These are phyloP conservation scores for Andrographis paniculata DNA, from an alignment of 305 asterid species.

Conservation along the genomic window DNA sequence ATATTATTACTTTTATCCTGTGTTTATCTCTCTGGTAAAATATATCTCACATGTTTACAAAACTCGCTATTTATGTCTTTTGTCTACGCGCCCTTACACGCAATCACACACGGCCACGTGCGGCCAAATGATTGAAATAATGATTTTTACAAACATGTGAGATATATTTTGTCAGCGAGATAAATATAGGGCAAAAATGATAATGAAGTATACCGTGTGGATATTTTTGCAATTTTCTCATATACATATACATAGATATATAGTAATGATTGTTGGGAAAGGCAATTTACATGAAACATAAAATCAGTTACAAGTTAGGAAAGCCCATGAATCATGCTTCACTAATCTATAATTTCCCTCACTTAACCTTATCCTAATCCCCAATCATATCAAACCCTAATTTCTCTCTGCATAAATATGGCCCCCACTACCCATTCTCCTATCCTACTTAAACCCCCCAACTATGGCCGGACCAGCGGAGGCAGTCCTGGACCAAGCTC, in stretches of 20 bases:
- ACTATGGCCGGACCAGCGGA: neutral
- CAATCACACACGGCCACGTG: too few species aligned
- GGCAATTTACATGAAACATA: slow-evolving; percentile 51
- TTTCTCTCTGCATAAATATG: slow-evolving; percentile 28
- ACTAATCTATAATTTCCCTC: slow-evolving; percentile 12
- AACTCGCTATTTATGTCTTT: too few species aligned
- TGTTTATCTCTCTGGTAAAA: too few species aligned
- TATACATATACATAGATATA: neutral
- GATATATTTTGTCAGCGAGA: too few species aligned
- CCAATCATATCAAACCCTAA: slow-evolving; percentile 23
- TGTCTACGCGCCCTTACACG: too few species aligned
- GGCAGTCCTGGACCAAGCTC: neutral
- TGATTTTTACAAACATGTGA: too few species aligned
- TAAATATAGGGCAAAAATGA: too few species aligned
- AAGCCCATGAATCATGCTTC: slow-evolving; percentile 14
- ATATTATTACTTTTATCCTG: too few species aligned
- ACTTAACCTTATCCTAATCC: slow-evolving; percentile 71
- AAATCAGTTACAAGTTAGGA: slow-evolving; percentile 64
- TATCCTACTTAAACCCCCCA: neutral
- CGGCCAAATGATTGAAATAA: too few species aligned
- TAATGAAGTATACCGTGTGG: too few species aligned
- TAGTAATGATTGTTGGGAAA: slow-evolving; percentile 30
- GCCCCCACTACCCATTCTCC: neutral
- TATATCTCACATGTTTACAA: too few species aligned
- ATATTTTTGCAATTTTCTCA: too few species aligned